Percentiles rank a stretch among this genome's conserved stretches.
phyloP scores from a whole-genome alignment of 257 asterid genomes.

The Parsonsia alboflavescens region DNA sequence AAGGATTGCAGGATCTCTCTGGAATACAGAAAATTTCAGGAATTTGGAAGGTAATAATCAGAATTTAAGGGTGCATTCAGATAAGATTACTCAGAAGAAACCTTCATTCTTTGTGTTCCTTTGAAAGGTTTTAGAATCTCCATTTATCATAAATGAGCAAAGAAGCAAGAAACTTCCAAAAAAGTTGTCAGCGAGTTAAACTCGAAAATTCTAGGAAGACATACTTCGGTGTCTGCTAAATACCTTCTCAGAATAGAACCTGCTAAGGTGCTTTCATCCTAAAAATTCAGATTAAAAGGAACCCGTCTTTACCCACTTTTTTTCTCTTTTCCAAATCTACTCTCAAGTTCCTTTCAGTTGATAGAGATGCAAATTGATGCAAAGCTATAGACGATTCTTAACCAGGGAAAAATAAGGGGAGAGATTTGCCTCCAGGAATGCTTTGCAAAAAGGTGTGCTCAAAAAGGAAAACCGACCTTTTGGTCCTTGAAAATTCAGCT shows the following conservation, averaged over 20 bases:
- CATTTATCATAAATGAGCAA: not conserved
- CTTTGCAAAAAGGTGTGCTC: not conserved
- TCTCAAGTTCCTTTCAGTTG: not conserved
- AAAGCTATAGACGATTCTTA: not conserved
- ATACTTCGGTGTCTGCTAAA: not conserved
- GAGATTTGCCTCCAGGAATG: not conserved
- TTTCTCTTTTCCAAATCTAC: no score
- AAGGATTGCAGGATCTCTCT: slow-evolving; percentile 2
- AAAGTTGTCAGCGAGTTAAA: not conserved
- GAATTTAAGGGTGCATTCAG: not conserved
- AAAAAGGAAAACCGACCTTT: not conserved
- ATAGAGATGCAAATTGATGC: not conserved
- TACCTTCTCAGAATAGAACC: not conserved
- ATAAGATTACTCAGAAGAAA: not conserved
- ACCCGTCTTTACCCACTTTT: not conserved
- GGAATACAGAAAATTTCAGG: not conserved
- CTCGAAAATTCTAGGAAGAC: not conserved
- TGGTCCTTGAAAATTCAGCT: not conserved
- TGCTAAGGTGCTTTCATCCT: not conserved
- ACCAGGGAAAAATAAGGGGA: not conserved
- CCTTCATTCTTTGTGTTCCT: no score
- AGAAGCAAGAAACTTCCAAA: not conserved
- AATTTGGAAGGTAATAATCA: not conserved
- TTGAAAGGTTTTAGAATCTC: not conserved
- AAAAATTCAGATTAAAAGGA: not conserved